These are phyloP conservation scores for Pichia insulana DNA, from an alignment of 805 yeast genomes.

Conservation along the genomic window DNA sequence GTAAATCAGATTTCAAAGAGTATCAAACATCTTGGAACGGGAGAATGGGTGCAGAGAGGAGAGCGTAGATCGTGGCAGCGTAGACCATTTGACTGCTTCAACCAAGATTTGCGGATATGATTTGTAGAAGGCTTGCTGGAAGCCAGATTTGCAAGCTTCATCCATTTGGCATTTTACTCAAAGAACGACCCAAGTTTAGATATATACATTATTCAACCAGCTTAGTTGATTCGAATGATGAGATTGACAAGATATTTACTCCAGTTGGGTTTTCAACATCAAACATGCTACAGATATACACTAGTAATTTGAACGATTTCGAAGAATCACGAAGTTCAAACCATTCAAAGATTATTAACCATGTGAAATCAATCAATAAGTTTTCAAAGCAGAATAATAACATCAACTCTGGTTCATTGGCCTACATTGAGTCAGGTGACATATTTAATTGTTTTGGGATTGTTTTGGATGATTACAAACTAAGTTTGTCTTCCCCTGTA, in stretches of 20 bases:
- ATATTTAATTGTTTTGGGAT: slow-evolving; percentile 10
- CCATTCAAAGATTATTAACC: slow-evolving; percentile 1
- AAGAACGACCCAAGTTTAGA: too few relatives aligned
- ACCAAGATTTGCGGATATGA: too few relatives aligned
- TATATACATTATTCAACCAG: too few relatives aligned
- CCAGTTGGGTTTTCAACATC: slow-evolving; percentile 3
- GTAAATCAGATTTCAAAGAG: too few relatives aligned
- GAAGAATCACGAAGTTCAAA: neutral
- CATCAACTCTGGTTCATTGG: slow-evolving; percentile 13
- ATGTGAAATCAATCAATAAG: neutral
- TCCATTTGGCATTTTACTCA: too few relatives aligned
- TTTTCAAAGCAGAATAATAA: neutral
- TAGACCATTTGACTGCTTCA: too few relatives aligned
- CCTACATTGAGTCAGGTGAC: slow-evolving; percentile 8
- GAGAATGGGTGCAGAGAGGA: too few relatives aligned
- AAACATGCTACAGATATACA: neutral
- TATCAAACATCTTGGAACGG: too few relatives aligned
- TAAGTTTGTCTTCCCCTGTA: slow-evolving; percentile 3
- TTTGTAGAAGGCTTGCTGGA: too few relatives aligned
- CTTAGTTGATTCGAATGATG: neutral
- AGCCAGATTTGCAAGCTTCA: too few relatives aligned
- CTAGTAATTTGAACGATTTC: neutral
- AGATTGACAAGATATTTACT: slow-evolving; percentile 1
- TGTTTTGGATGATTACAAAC: slow-evolving; percentile 10
- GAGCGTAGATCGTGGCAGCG: too few relatives aligned